Evolutionary conservation across 1,284 basidiomycete species (phyloP).

Genomic region (Apiotrichum domesticum): DNA sequence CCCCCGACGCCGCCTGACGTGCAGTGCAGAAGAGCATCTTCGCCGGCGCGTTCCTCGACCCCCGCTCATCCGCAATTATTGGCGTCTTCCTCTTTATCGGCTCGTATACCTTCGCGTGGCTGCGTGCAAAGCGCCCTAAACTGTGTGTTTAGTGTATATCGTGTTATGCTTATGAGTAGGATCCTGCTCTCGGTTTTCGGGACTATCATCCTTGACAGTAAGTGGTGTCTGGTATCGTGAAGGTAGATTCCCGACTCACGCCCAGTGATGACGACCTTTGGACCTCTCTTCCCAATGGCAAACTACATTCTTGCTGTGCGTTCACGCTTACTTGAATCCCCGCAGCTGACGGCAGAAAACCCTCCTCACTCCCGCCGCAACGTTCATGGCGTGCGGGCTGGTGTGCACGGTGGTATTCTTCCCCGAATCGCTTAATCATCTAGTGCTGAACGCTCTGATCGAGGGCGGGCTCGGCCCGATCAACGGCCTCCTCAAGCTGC

Average conservation of each 20-base stretch:
- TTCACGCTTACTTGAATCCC: not conserved
- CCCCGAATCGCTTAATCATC: slow-evolving; percentile 63
- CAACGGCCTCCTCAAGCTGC: slow-evolving; percentile 34
- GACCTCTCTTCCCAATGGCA: slow-evolving; percentile 58
- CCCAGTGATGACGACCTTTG: slow-evolving; percentile 54
- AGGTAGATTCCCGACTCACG: not conserved
- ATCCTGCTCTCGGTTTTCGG: slow-evolving; percentile 57
- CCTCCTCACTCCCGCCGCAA: slow-evolving; percentile 57
- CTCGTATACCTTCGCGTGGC: slow-evolving; percentile 55
- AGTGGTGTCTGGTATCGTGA: slow-evolving; percentile 5
- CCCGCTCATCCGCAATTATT: slow-evolving; percentile 54
- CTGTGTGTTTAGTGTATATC: slow-evolving; percentile 39
- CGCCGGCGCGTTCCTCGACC: slow-evolving; percentile 62
- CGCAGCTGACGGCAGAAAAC: slow-evolving; percentile 21
- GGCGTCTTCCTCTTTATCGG: slow-evolving; percentile 67
- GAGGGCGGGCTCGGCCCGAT: slow-evolving; percentile 34
- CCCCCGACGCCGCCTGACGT: not conserved
- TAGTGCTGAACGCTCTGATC: slow-evolving; percentile 29
- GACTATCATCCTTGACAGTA: slow-evolving; percentile 38
- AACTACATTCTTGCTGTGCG: slow-evolving; percentile 57
- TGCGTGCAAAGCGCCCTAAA: slow-evolving; percentile 60
- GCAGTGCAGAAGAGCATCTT: slow-evolving; percentile 54
- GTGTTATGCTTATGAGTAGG: slow-evolving; percentile 1
- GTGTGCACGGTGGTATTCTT: slow-evolving; percentile 60
- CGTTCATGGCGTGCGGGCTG: slow-evolving; percentile 59